Base-by-base conservation (phyloP, 1,284 basidiomycete genomes). In the Microbotryum saponariae region DNA sequence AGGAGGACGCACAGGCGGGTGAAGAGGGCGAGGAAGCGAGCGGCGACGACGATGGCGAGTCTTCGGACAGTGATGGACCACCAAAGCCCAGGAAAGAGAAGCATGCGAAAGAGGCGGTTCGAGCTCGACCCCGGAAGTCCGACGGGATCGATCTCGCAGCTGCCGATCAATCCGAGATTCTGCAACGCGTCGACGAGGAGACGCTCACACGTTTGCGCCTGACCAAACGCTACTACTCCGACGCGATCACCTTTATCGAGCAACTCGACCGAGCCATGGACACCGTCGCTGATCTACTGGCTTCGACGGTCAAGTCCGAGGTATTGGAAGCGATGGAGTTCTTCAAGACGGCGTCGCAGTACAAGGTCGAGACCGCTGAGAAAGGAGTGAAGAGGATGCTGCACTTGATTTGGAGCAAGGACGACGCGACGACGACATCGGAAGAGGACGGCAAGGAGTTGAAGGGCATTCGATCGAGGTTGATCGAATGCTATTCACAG, bases 391-490 rank as follows among this genome's bases (percentile, higher is more conserved):
- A 89, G 78, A 89, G 87, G 73, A 98, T 98, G 94, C 75, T 99
- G 7, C 96, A 98, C 76, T 81, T 99, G 45, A 91, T 99, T 71
- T 98, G 96, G 96, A 83, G 84, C 16, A 98, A 97, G 74, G 94
- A 97, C 74, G 92, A 92, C 74, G 87, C 81, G 50, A 82, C 89
- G 27, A 88, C 88, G 16, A 83, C 83, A 23, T 90, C 91, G 73
- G 88, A 89, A 63, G 70, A 70, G 29, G 63, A 54, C 18, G 88
- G 87, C 16, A 87, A 88, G 70, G 89, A 93, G 73, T 76, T 92
- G 55, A 96, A 93, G 74, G 91, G 92, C 20, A 82, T 97, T 63
- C 84, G 91, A 12, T 86, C 87, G 53, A 83, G 88, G 49, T 80
- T 98, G 54, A 81, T 98, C 69, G 94, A 97, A 69, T 90, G 88